Conservation (phyloP, 208 protist genomes). For the Leishmania amazonensis region DNA sequence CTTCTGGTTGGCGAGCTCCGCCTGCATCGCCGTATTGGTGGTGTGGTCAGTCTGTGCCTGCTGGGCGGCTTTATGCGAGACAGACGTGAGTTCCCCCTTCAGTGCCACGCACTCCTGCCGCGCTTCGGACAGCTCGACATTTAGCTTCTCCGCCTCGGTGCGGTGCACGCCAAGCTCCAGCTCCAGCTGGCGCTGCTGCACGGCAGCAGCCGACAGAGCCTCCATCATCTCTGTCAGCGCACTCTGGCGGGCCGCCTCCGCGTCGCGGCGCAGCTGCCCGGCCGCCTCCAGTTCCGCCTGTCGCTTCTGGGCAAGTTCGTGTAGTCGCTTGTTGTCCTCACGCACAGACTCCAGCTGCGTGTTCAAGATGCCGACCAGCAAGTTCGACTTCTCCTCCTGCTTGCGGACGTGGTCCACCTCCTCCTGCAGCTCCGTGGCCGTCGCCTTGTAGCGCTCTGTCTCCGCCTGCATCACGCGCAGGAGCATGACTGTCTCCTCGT, state of each 20-base stretch:
- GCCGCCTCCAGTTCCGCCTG: slow-evolving; percentile 50
- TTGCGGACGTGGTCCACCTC: slow-evolving; percentile 61
- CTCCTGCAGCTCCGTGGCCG: slow-evolving; percentile 52
- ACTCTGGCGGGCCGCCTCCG: slow-evolving; percentile 35
- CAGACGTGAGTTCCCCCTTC: slow-evolving; percentile 40
- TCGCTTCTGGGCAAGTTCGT: slow-evolving; percentile 48
- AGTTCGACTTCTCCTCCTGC: slow-evolving; percentile 85
- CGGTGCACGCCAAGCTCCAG: slow-evolving; percentile 81
- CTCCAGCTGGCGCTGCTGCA: slow-evolving; percentile 69
- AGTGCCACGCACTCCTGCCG: slow-evolving; percentile 38
- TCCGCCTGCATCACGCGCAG: slow-evolving; percentile 79
- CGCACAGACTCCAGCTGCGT: slow-evolving; percentile 79
- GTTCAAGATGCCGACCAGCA: slow-evolving; percentile 85
- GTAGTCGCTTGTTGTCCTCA: slow-evolving; percentile 79
- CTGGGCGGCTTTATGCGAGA: slow-evolving; percentile 41
- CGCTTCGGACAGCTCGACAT: slow-evolving; percentile 28
- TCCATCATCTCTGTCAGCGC: slow-evolving; percentile 54
- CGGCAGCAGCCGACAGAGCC: slow-evolving; percentile 48
- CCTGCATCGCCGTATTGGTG: slow-evolving; percentile 70
- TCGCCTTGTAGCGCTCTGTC: slow-evolving; percentile 79
- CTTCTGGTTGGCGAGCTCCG: slow-evolving; percentile 73
- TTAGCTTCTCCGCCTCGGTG: slow-evolving; percentile 71
- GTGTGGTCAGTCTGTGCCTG: slow-evolving; percentile 83
- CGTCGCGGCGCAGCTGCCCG: slow-evolving; percentile 52
- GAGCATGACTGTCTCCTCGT: slow-evolving; percentile 78